Evolutionary conservation across 2,329 filamentous ascomycete species (phyloP), one percentile per base, ranked within the genome.

Genomic region (Colletotrichum lupini): DNA sequence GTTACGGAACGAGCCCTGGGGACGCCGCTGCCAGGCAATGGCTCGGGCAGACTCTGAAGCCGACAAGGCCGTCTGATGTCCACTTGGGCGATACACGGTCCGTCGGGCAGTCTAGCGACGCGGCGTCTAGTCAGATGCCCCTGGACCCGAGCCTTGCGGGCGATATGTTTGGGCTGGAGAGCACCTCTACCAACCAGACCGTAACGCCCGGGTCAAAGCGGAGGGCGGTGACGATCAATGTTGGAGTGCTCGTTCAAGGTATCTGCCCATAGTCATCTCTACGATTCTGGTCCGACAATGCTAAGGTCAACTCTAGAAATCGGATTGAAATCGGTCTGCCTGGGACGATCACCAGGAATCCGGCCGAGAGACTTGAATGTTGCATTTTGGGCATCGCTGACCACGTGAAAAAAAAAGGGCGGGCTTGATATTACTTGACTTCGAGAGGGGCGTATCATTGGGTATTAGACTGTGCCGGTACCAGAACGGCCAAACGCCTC

Each of bases 271-370:
- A 32, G 2, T 3, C 8, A 32, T 32, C 2, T 32, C 9, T 3
- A 32, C 9, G 30, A 32, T 4, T 32, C 30, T 32, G 30, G 9
- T 32, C 9, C 30, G 9, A 32, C 9, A 9, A 32, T 32, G 30
- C 30, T 32, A 9, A 32, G 1, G 4, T 32, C 2, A 32, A 4
- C 30, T 32, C 30, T 32, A 85, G 83, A 85, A 78, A 75, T 86
- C 58, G 78, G 79, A 0, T 68, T 72, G 2, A 78, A 72, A 16
- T 80, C 82, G 19, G 80, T 85, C 7, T 86, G 84, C 53, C 74
- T 86, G 8, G 84, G 84, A 9, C 78, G 82, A 5, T 79, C 79
- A 2, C 84, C 84, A 0, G 84, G 82, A 0, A 72, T 85, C 11
- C 80, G 84, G 7, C 82, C 82, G 1, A 81, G 78, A 52, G 83